These are phyloP conservation scores for Pharnaceum exiguum DNA, from an alignment of 148 eudicot species.

Conservation along the genomic window DNA sequence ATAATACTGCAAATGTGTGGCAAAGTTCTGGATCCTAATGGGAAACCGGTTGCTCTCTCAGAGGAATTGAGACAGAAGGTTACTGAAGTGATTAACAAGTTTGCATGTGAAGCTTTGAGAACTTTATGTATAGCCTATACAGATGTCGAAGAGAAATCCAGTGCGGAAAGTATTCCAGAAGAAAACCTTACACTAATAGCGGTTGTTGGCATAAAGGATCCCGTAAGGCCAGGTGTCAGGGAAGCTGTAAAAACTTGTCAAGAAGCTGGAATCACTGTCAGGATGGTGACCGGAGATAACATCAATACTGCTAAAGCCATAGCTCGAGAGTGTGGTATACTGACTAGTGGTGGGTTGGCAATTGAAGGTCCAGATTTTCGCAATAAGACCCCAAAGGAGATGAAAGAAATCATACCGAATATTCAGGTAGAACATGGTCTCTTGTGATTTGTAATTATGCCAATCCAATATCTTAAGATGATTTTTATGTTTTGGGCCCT, in stretches of 20 bases:
- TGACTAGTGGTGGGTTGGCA: conserved; percentile 62
- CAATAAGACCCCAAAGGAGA: conserved; percentile 40
- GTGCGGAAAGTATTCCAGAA: conserved; percentile 44
- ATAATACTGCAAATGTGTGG: conserved; percentile 60
- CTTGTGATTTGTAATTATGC: not conserved
- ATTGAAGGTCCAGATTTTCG: conserved; percentile 72
- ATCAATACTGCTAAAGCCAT: conserved; percentile 87
- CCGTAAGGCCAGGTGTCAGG: conserved; percentile 77
- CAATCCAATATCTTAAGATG: not conserved
- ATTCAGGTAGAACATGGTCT: conserved; percentile 48
- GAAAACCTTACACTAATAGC: conserved; percentile 48
- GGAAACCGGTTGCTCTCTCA: conserved; percentile 37
- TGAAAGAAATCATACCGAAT: conserved; percentile 62
- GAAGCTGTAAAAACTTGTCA: conserved; percentile 79
- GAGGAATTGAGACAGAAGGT: conserved; percentile 40
- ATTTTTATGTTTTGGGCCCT: not conserved
- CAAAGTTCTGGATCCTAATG: conserved; percentile 43
- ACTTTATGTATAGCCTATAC: conserved; percentile 68
- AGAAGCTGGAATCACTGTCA: conserved; percentile 61
- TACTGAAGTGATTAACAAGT: conserved; percentile 42
- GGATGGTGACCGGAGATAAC: conserved; percentile 92
- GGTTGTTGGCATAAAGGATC: conserved; percentile 84
- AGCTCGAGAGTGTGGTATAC: conserved; percentile 84
- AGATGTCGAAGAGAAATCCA: conserved; percentile 32
- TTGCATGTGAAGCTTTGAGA: conserved; percentile 69